Conservation (phyloP, 306 rosid genomes). For the Prunus kanzakura region DNA sequence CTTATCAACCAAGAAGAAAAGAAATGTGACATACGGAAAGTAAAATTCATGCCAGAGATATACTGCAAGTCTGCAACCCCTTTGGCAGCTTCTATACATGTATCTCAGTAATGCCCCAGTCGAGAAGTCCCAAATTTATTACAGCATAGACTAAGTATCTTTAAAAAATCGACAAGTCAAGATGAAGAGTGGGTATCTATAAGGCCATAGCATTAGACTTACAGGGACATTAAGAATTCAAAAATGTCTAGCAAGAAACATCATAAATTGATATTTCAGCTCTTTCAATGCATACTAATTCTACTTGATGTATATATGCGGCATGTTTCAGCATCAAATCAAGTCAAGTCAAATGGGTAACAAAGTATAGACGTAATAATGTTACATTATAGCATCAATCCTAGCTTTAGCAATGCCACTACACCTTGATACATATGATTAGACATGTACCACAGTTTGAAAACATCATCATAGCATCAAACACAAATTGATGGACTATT, state of each 20-base stretch:
- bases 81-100: background rate
- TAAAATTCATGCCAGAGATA: background rate
- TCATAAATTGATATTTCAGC: background rate
- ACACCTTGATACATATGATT: conserved; percentile 20
- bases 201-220: background rate
- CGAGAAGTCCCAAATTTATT: background rate
- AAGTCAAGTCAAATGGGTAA: conserved; percentile 1
- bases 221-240: conserved; percentile 11
- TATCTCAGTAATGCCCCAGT: background rate
- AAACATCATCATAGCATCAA: conserved; percentile 28
- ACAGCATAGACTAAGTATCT: background rate
- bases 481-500: conserved; percentile 20
- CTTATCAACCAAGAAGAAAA: conserved; percentile 4
- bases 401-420: background rate
- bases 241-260: conserved; percentile 1
- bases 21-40: background rate
- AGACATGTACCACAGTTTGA: conserved; percentile 34
- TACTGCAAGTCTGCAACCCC: background rate
- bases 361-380: conserved; percentile 5
- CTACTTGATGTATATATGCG: background rate
- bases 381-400: background rate
- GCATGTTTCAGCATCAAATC: conserved; percentile 32
- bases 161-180: no score
- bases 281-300: background rate
- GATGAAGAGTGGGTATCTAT: background rate